phyloP scores from a whole-genome alignment of 768 basidiomycete genomes.

The Panaeolus papilionaceus region DNA sequence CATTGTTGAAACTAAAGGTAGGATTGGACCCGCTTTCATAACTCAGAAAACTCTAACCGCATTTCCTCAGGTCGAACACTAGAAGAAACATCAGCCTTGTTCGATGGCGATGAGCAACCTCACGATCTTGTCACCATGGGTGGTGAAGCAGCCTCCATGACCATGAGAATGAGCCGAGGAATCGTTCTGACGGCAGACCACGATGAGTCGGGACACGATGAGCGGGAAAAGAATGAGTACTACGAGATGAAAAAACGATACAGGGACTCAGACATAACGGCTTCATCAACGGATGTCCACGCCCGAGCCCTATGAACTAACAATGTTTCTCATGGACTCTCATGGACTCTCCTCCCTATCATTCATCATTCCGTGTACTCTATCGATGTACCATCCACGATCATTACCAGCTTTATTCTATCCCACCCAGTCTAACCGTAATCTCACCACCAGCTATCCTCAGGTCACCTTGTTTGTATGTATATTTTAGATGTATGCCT shows the following conservation, averaged over 20 bases:
- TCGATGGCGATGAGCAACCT: constrained; percentile 63
- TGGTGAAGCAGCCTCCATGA: constrained; percentile 52
- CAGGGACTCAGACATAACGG: constrained; percentile 28
- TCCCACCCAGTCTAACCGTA: background rate
- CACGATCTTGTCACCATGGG: constrained; percentile 52
- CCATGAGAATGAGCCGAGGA: constrained; percentile 37
- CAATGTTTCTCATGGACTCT: constrained; percentile 10
- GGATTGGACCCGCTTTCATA: constrained; percentile 16
- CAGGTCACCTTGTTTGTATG: constrained; percentile 1
- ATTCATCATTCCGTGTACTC: constrained; percentile 6
- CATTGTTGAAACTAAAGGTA: constrained; percentile 70
- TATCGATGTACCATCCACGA: constrained; percentile 6
- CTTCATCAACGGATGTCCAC: constrained; percentile 27
- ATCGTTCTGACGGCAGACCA: constrained; percentile 25
- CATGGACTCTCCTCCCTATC: background rate
- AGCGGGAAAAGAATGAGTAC: constrained; percentile 29
- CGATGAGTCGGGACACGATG: constrained; percentile 11
- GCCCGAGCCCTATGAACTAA: constrained; percentile 21
- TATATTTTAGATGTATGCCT: constrained; percentile 15
- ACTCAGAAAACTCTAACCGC: constrained; percentile 16
- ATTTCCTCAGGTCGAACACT: constrained; percentile 57
- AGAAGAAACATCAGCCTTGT: constrained; percentile 76
- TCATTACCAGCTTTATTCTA: constrained; percentile 9
- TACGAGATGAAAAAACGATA: constrained; percentile 33
- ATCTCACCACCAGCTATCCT: background rate